A percentile compares a stretch with the other conserved stretches of the same genome.
Evolutionary conservation across 2,329 filamentous ascomycete species (phyloP).

Genomic region (Fusarium fracticaudum): DNA sequence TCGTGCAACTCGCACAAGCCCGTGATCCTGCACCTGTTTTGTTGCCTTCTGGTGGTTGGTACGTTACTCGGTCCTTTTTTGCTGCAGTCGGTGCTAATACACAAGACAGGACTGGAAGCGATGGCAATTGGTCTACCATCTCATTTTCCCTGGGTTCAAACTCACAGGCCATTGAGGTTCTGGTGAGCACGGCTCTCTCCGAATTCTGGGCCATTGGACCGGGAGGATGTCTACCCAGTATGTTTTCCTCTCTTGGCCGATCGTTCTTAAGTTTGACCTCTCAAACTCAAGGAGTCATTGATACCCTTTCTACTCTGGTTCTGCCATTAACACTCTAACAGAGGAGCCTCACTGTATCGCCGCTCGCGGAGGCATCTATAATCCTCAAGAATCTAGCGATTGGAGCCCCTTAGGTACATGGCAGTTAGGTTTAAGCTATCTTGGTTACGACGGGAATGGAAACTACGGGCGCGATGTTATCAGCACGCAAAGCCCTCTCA

Average conservation of each 20-base stretch:
- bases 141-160: constrained; percentile 60
- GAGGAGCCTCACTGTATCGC: constrained; percentile 62
- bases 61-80: neutral
- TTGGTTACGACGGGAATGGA: constrained; percentile 69
- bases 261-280: neutral
- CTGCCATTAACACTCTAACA: constrained; percentile 40
- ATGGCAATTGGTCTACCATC: constrained; percentile 79
- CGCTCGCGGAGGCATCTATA: constrained; percentile 68
- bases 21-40: constrained; percentile 33
- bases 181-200: constrained; percentile 73
- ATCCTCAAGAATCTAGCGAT: constrained; percentile 61
- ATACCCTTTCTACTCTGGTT: neutral
- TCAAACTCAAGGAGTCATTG: neutral
- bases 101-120: constrained; percentile 65
- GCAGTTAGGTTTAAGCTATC: constrained; percentile 66
- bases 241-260: constrained; percentile 34
- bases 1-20: constrained; percentile 31
- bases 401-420: constrained; percentile 70
- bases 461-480: constrained; percentile 69
- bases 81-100: constrained; percentile 11
- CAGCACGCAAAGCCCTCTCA: constrained; percentile 52
- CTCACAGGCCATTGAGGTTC: constrained; percentile 49
- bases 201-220: constrained; percentile 75
- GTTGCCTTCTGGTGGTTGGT: constrained; percentile 36
- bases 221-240: constrained; percentile 63